Evolutionary conservation across 192 early-diverging fungal genomes (phyloP).

Genomic region (Umbelopsis vinacea): DNA sequence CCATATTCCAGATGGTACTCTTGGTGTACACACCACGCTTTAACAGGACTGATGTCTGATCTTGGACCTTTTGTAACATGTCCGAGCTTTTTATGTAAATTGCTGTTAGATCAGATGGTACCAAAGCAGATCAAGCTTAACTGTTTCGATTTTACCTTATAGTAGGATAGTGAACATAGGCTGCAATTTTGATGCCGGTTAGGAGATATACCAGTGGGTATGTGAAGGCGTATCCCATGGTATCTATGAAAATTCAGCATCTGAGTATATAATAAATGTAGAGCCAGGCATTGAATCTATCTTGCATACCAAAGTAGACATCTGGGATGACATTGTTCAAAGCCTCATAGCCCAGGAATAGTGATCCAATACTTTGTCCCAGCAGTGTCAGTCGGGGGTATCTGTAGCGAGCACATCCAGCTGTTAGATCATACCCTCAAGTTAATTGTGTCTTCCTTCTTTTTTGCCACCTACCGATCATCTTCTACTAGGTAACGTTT

Average conservation of each 20-base stretch:
- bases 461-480: conserved; percentile 47
- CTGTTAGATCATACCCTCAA: neutral
- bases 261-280: neutral
- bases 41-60: conserved; percentile 70
- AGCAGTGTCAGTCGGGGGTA: conserved; percentile 85
- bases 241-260: conserved; percentile 57
- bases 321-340: conserved; percentile 70
- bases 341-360: conserved; percentile 78
- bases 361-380: conserved; percentile 84
- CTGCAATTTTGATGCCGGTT: conserved; percentile 61
- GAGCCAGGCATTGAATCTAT: neutral
- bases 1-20: conserved; percentile 56
- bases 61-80: conserved; percentile 79
- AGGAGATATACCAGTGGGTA: conserved; percentile 78
- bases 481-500: conserved; percentile 73
- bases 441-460: neutral
- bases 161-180: conserved; percentile 97
- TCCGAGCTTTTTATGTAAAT: conserved; percentile 64
- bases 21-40: conserved; percentile 46
- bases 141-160: conserved; percentile 66
- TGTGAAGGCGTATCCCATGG: conserved; percentile 94
- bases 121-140: neutral
- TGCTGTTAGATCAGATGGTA: neutral
- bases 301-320: conserved; percentile 74
- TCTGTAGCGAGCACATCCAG: conserved; percentile 38